Conservation (phyloP, 805 yeast species). For the Candida germanica region DNA sequence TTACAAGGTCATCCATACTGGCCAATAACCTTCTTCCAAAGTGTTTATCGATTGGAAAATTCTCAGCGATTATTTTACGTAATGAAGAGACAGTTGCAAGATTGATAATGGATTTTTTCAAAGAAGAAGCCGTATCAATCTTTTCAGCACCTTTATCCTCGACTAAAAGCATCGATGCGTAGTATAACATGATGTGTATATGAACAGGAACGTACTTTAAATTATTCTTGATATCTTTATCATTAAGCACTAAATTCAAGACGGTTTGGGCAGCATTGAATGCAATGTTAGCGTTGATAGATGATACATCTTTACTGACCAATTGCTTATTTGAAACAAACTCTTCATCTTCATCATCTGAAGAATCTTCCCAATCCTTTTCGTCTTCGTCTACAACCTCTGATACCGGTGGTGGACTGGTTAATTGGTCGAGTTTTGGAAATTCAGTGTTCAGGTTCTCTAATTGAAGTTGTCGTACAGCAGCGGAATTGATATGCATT, state of each 20-base stretch:
- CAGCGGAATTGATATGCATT: conserved; percentile 62
- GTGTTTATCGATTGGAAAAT: conserved; percentile 50
- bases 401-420: conserved; percentile 1
- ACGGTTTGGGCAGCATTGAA: conserved; percentile 62
- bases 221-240: conserved; percentile 53
- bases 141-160: conserved; percentile 14
- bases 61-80: conserved; percentile 38
- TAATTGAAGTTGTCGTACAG: conserved; percentile 41
- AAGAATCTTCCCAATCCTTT: conserved; percentile 12
- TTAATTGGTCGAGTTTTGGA: conserved; percentile 31
- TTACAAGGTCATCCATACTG: conserved; percentile 30
- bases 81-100: conserved; percentile 43
- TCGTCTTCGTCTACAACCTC: conserved; percentile 1
- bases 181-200: conserved; percentile 67
- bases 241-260: conserved; percentile 54
- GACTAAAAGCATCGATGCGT: conserved; percentile 53
- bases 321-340: conserved; percentile 32
- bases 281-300: conserved; percentile 48
- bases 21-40: conserved; percentile 46
- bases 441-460: conserved; percentile 20
- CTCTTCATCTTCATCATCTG: conserved; percentile 26
- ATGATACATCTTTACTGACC: conserved; percentile 30
- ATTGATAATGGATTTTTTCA: conserved; percentile 30
- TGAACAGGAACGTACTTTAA: conserved; percentile 68
- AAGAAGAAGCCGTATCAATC: conserved; percentile 16